phyloP scores from a whole-genome alignment of 2,329 filamentous ascomycete genomes.

The Gnomoniopsis sp. region DNA sequence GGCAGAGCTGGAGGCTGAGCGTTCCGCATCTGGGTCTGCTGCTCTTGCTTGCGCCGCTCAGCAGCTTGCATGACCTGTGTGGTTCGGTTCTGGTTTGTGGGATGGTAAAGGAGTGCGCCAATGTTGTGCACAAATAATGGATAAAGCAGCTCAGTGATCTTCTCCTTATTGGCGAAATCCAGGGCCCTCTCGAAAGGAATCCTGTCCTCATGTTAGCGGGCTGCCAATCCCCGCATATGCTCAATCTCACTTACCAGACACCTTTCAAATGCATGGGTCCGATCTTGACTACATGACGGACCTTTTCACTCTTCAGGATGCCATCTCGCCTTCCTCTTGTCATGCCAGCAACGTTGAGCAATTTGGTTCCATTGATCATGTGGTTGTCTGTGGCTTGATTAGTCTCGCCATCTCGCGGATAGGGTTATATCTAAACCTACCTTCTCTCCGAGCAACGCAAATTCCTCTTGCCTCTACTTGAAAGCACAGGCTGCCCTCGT shows the following conservation, averaged over 20 bases:
- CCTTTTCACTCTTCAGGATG: constrained; percentile 96
- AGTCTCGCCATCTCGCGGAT: not conserved
- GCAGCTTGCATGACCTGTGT: constrained; percentile 85
- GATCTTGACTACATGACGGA: constrained; percentile 96
- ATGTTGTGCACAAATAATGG: constrained; percentile 98
- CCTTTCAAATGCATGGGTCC: constrained; percentile 99
- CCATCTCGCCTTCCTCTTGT: constrained; percentile 92
- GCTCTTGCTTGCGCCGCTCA: constrained; percentile 72
- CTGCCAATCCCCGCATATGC: not conserved
- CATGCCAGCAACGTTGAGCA: constrained; percentile 97
- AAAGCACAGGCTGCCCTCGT: constrained; percentile 95
- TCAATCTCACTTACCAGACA: constrained; percentile 68
- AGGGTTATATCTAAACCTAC: constrained; percentile 42
- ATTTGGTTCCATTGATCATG: constrained; percentile 98
- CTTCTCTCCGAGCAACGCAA: constrained; percentile 90
- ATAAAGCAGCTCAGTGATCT: constrained; percentile 93
- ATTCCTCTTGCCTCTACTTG: constrained; percentile 96
- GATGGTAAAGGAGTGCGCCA: constrained; percentile 87
- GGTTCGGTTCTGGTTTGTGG: constrained; percentile 78
- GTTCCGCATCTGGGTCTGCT: constrained; percentile 61
- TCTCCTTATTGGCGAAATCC: constrained; percentile 99
- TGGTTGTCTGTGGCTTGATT: constrained; percentile 69
- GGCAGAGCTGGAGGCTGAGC: constrained; percentile 55
- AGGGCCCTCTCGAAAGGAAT: constrained; percentile 97
- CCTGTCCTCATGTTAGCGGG: constrained; percentile 48